These are phyloP conservation scores for Psilocybe subaeruginosa DNA, from an alignment of 768 basidiomycete genomes.

Conservation along the genomic window DNA sequence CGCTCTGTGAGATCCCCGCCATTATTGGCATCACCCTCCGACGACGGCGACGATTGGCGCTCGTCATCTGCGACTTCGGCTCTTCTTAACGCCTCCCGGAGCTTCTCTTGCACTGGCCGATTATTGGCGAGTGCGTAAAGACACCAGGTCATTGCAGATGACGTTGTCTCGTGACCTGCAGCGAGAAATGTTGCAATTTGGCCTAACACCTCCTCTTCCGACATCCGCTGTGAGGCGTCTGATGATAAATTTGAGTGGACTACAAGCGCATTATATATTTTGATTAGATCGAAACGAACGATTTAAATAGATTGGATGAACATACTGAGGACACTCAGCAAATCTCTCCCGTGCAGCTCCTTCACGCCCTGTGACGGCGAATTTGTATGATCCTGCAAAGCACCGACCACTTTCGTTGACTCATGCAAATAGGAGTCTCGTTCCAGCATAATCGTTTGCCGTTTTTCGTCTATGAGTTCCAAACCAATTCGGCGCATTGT, in stretches of 20 bases:
- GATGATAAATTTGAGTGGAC: conserved; percentile 63
- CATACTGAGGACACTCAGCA: conserved; percentile 60
- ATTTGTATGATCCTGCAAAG: neutral
- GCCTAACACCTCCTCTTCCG: conserved; percentile 59
- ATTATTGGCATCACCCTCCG: conserved; percentile 26
- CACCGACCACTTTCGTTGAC: neutral
- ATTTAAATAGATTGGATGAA: conserved; percentile 1
- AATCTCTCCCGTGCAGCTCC: conserved; percentile 44
- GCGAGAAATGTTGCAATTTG: conserved; percentile 59
- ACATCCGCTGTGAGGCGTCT: conserved; percentile 48
- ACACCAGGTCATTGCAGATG: conserved; percentile 57
- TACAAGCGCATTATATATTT: conserved; percentile 52
- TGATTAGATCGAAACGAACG: neutral
- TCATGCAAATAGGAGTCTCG: conserved; percentile 13
- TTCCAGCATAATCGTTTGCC: conserved; percentile 36
- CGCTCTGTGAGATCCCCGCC: conserved; percentile 20
- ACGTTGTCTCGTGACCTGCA: conserved; percentile 57
- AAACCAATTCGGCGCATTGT: conserved; percentile 58
- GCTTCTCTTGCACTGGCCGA: conserved; percentile 49
- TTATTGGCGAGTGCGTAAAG: conserved; percentile 55
- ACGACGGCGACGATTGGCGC: conserved; percentile 50
- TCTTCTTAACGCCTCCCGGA: conserved; percentile 56
- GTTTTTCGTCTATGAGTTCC: conserved; percentile 54
- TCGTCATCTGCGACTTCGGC: conserved; percentile 56
- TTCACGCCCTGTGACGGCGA: neutral